phyloP scores from a whole-genome alignment of 169 alveolate species.

The Babesia caballi region DNA sequence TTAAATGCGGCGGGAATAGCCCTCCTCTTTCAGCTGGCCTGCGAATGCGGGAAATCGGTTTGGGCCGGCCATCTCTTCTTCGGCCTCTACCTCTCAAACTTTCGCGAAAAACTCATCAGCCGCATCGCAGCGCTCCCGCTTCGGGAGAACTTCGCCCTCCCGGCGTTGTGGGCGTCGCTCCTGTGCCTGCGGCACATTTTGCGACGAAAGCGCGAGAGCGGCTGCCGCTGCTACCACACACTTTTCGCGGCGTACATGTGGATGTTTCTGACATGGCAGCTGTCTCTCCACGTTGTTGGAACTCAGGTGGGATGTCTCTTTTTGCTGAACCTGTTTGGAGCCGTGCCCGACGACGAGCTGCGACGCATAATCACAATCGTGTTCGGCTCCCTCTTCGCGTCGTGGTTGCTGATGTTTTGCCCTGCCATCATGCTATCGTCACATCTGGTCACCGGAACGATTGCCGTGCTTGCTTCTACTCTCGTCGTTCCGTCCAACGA shows the following conservation, averaged over 20 bases:
- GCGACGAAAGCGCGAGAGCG: background rate
- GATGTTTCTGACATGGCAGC: conserved; percentile 55
- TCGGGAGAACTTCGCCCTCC: conserved; percentile 43
- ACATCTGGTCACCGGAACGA: conserved; percentile 4
- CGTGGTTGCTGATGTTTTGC: conserved; percentile 24
- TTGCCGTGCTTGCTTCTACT: background rate
- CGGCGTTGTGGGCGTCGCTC: conserved; percentile 31
- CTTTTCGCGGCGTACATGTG: conserved; percentile 24
- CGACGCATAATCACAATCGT: background rate
- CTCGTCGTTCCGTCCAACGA: background rate
- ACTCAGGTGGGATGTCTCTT: conserved; percentile 50
- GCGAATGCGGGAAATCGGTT: conserved; percentile 6
- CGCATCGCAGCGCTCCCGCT: conserved; percentile 48
- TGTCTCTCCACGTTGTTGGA: conserved; percentile 22
- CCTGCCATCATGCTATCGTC: conserved; percentile 23
- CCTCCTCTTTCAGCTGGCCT: conserved; percentile 13
- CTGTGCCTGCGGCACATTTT: conserved; percentile 8
- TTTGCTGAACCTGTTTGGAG: conserved; percentile 3
- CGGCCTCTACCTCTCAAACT: conserved; percentile 35
- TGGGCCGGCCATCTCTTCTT: conserved; percentile 24
- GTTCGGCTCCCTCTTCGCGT: background rate
- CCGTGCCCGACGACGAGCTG: background rate
- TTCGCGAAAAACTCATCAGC: conserved; percentile 20
- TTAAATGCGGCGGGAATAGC: conserved; percentile 33
- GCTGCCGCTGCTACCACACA: background rate